phyloP scores from a whole-genome alignment of 768 basidiomycete genomes.

The Pulveroboletus frians region DNA sequence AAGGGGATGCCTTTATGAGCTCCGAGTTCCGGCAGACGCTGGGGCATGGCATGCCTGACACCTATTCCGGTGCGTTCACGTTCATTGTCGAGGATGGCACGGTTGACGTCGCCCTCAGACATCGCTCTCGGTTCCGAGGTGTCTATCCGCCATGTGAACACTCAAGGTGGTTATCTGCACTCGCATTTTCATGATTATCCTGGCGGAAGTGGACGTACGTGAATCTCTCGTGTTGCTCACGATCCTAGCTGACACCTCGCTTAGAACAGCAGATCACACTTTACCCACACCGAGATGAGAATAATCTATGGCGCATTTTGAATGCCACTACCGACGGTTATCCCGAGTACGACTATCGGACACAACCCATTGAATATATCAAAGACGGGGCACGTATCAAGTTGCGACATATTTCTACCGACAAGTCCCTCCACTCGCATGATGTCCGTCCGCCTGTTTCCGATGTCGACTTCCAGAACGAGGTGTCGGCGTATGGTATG shows the following conservation, averaged over 20 bases:
- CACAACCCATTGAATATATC: slow-evolving; percentile 57
- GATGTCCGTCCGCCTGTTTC: slow-evolving; percentile 91
- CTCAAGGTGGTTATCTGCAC: slow-evolving; percentile 98
- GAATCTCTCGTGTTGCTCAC: not conserved
- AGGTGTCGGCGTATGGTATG: slow-evolving; percentile 93
- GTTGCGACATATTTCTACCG: slow-evolving; percentile 72
- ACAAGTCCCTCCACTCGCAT: slow-evolving; percentile 91
- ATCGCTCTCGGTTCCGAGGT: slow-evolving; percentile 80
- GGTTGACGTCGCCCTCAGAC: slow-evolving; percentile 42
- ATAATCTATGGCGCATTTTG: slow-evolving; percentile 86
- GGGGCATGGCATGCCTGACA: slow-evolving; percentile 84
- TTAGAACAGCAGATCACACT: slow-evolving; percentile 97
- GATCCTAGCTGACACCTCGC: not conserved
- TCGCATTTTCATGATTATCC: slow-evolving; percentile 92
- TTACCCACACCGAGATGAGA: slow-evolving; percentile 97
- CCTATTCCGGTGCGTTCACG: slow-evolving; percentile 68
- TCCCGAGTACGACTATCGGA: slow-evolving; percentile 45
- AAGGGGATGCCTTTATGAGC: slow-evolving; percentile 99
- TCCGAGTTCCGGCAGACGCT: slow-evolving; percentile 98
- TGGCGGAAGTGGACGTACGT: slow-evolving; percentile 81
- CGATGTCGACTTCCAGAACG: slow-evolving; percentile 99
- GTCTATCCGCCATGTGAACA: slow-evolving; percentile 86
- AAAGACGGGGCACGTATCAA: slow-evolving; percentile 66
- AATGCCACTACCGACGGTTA: slow-evolving; percentile 57
- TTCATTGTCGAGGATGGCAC: not conserved